phyloP scores from a whole-genome alignment of 192 early-diverging fungal species.

The Phlyctochytrium bullatum region DNA sequence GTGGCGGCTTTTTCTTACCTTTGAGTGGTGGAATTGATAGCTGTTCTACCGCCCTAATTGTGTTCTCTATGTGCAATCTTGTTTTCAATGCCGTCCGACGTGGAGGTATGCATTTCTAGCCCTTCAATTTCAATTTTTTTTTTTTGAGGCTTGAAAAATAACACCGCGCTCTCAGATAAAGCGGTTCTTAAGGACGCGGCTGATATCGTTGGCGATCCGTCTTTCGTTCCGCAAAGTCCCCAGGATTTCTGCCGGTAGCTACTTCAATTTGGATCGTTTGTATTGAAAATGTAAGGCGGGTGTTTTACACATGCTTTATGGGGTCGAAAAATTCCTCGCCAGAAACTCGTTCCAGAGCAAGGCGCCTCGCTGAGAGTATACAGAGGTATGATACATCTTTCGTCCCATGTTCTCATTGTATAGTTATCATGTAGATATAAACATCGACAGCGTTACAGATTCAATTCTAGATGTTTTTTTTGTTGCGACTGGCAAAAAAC shows the following conservation, averaged over 20 bases:
- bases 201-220: conserved; percentile 49
- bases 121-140: no score
- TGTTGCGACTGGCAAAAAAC: conserved; percentile 69
- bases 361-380: conserved; percentile 72
- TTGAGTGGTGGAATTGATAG: conserved; percentile 98
- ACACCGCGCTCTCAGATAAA: no score
- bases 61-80: conserved; percentile 86
- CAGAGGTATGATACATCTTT: conserved; percentile 48
- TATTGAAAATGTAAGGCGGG: conserved; percentile 4
- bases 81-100: conserved; percentile 65
- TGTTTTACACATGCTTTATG: conserved; percentile 98
- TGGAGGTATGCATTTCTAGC: conserved; percentile 47
- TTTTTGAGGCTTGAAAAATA: conserved; percentile 10
- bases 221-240: conserved; percentile 72
- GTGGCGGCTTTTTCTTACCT: conserved; percentile 88
- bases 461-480: conserved; percentile 76
- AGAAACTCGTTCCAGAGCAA: conserved; percentile 83
- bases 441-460: conserved; percentile 80
- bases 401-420: background rate
- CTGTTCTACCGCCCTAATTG: conserved; percentile 80
- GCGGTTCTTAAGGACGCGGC: conserved; percentile 77
- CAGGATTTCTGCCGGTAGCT: conserved; percentile 73
- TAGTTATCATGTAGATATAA: conserved; percentile 87
- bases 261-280: background rate
- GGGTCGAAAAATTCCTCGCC: conserved; percentile 85